Conservation (phyloP, 2,329 filamentous ascomycete species). For the Phialophora chinensis region DNA sequence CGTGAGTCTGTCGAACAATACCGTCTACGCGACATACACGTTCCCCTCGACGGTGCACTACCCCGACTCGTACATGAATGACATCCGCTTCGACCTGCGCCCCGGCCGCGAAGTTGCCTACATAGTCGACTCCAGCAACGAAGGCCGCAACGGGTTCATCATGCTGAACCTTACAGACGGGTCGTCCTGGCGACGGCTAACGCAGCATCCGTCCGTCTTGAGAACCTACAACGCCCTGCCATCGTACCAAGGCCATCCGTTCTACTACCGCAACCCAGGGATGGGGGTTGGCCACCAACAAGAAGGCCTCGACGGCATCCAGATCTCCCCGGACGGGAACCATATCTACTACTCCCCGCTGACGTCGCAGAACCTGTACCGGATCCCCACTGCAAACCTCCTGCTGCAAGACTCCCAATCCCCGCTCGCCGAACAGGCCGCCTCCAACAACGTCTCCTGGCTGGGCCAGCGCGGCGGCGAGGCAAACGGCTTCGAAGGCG, state of each 20-base stretch:
- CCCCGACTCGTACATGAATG: slow-evolving; percentile 56
- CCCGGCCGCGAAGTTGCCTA: slow-evolving; percentile 52
- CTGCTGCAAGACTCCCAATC: slow-evolving; percentile 39
- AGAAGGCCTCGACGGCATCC: slow-evolving; percentile 46
- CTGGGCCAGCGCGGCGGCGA: slow-evolving; percentile 55
- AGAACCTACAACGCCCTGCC: slow-evolving; percentile 35
- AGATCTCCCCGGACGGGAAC: slow-evolving; percentile 46
- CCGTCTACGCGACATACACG: slow-evolving; percentile 47
- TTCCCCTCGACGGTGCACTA: slow-evolving; percentile 52
- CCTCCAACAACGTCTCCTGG: slow-evolving; percentile 54
- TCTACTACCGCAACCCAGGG: background rate
- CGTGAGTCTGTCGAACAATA: background rate
- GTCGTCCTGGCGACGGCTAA: slow-evolving; percentile 35
- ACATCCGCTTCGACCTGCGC: slow-evolving; percentile 56
- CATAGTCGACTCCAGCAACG: slow-evolving; percentile 54
- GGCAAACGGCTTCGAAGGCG: slow-evolving; percentile 54
- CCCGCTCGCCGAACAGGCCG: slow-evolving; percentile 47
- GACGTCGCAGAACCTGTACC: slow-evolving; percentile 46
- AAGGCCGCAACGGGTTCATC: slow-evolving; percentile 55
- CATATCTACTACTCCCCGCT: slow-evolving; percentile 54
- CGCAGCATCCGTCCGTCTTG: slow-evolving; percentile 38
- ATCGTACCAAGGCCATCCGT: background rate
- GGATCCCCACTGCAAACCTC: slow-evolving; percentile 47
- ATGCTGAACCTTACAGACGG: slow-evolving; percentile 43
- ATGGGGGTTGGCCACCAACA: slow-evolving; percentile 40